These are phyloP conservation scores for Boletus sensibilis DNA, from an alignment of 768 basidiomycete genomes.

Conservation along the genomic window DNA sequence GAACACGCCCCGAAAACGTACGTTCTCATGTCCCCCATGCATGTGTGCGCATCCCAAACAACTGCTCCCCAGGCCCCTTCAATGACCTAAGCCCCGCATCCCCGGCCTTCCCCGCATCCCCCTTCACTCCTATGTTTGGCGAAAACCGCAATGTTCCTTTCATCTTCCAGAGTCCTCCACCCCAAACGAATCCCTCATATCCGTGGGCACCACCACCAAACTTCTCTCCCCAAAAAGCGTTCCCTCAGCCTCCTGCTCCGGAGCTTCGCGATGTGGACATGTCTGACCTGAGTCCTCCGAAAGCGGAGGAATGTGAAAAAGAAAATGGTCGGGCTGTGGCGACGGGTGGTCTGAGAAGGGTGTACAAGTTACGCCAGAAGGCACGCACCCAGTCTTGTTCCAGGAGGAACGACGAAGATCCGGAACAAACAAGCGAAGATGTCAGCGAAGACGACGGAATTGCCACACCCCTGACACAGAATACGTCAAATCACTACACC, in stretches of 20 bases:
- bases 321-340: constrained; percentile 54
- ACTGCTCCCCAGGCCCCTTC: constrained; percentile 40
- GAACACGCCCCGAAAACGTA: constrained; percentile 70
- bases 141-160: constrained; percentile 69
- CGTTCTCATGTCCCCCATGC: constrained; percentile 34
- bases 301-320: constrained; percentile 40
- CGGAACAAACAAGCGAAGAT: constrained; percentile 41
- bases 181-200: constrained; percentile 41
- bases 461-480: constrained; percentile 43
- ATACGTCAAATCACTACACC: constrained; percentile 78
- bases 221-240: constrained; percentile 59
- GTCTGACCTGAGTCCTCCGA: constrained; percentile 66
- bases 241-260: constrained; percentile 42
- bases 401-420: constrained; percentile 26
- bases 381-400: constrained; percentile 34
- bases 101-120: constrained; percentile 35
- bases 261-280: constrained; percentile 74
- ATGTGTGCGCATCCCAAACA: constrained; percentile 24
- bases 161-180: constrained; percentile 59
- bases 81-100: constrained; percentile 41
- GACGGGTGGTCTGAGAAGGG: constrained; percentile 61
- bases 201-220: constrained; percentile 67
- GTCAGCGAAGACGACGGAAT: constrained; percentile 50
- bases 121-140: constrained; percentile 55
- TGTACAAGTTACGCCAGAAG: constrained; percentile 61